Percentiles rank a stretch among this genome's conserved stretches.
These are phyloP conservation scores for Carpinus fangiana DNA, from an alignment of 306 rosid species.

Conservation along the genomic window DNA sequence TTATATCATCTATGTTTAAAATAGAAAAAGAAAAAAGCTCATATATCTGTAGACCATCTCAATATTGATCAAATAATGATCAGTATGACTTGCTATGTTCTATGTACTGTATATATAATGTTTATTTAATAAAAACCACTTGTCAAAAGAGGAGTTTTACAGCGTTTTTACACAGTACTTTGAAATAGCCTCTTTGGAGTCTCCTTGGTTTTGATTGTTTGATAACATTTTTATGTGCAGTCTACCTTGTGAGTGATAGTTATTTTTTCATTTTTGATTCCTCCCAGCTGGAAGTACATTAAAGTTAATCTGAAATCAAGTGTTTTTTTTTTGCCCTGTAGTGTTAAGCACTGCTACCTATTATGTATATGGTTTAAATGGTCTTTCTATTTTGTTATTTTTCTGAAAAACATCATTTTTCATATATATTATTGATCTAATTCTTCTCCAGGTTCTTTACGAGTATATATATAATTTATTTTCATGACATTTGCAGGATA, in stretches of 20 bases:
- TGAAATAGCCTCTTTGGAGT: not conserved
- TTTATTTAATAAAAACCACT: not conserved
- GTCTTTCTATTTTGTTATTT: not conserved
- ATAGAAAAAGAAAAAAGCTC: not conserved
- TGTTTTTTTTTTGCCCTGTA: not conserved
- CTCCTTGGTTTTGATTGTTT: not conserved
- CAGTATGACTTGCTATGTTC: too few relatives aligned
- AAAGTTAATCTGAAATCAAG: not conserved
- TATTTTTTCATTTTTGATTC: not conserved
- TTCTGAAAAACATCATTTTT: not conserved
- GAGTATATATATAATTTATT: constrained; percentile 7
- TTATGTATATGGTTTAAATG: constrained; percentile 7
- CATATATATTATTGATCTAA: constrained; percentile 6
- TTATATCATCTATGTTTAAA: not conserved
- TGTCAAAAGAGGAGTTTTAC: not conserved
- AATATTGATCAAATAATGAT: not conserved
- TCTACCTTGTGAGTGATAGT: not conserved
- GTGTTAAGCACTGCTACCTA: not conserved
- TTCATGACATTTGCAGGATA: constrained; percentile 36
- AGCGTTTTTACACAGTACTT: not conserved
- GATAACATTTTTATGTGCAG: not conserved
- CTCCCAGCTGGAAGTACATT: not conserved
- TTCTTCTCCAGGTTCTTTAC: constrained; percentile 3
- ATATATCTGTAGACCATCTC: not conserved
- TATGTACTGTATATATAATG: not conserved